phyloP scores from a whole-genome alignment of 2,329 filamentous ascomycete genomes.

The Sporothrix pallida region DNA sequence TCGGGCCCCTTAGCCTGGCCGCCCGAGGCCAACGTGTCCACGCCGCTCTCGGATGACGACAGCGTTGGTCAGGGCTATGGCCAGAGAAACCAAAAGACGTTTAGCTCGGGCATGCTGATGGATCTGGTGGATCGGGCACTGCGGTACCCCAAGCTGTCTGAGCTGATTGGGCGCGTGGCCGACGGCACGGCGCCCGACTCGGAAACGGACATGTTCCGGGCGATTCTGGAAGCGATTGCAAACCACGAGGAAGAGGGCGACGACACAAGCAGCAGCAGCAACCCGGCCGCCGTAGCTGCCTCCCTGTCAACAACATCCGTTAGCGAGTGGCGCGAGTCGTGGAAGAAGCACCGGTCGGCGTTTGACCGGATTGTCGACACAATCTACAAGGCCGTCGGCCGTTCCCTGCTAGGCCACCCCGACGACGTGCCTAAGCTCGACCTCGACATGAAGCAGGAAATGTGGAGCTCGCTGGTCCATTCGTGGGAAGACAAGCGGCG shows the following conservation, averaged over 20 bases:
- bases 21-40: conserved; percentile 29
- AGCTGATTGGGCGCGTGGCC: conserved; percentile 59
- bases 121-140: conserved; percentile 36
- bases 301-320: not conserved
- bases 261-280: not conserved
- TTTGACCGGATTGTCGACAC: conserved; percentile 34
- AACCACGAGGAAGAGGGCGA: conserved; percentile 36
- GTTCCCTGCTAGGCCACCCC: conserved; percentile 7
- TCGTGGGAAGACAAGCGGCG: conserved; percentile 25
- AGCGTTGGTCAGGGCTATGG: conserved; percentile 42
- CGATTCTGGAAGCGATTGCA: conserved; percentile 31
- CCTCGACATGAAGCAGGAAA: conserved; percentile 32
- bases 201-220: conserved; percentile 36
- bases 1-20: conserved; percentile 45
- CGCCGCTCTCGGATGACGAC: conserved; percentile 41
- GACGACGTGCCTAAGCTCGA: conserved; percentile 30
- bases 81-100: conserved; percentile 28
- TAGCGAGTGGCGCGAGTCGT: conserved; percentile 27
- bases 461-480: conserved; percentile 37
- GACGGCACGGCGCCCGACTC: conserved; percentile 42
- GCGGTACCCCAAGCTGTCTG: conserved; percentile 35
- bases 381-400: conserved; percentile 32
- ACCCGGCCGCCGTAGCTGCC: not conserved
- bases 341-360: not conserved
- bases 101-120: conserved; percentile 35